Evolutionary conservation across 1,284 basidiomycete genomes (phyloP).

Genomic region (Tilletia setariae): DNA sequence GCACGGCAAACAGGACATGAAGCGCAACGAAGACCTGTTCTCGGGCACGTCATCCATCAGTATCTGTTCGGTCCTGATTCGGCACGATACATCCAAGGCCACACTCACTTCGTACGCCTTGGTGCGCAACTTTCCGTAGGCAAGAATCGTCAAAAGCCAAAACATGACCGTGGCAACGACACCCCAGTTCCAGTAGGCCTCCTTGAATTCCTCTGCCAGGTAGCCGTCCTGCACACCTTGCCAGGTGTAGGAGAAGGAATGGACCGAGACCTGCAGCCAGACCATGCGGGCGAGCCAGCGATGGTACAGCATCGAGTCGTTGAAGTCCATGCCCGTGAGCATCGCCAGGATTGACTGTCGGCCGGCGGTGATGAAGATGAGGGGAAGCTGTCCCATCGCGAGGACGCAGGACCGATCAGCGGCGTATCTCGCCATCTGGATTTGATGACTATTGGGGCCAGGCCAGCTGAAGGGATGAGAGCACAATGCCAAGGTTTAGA

Average conservation of each 20-base stretch:
- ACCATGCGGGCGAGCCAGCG: slow-evolving; percentile 50
- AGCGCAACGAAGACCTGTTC: slow-evolving; percentile 44
- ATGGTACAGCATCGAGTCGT: slow-evolving; percentile 51
- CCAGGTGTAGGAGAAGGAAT: slow-evolving; percentile 33
- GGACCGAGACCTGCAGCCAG: slow-evolving; percentile 39
- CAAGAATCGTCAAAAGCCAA: slow-evolving; percentile 29
- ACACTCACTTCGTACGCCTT: slow-evolving; percentile 29
- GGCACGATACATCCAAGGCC: too few species aligned
- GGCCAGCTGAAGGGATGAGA: slow-evolving; percentile 16
- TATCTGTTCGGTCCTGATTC: too few species aligned
- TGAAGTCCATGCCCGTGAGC: slow-evolving; percentile 42
- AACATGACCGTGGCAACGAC: slow-evolving; percentile 30
- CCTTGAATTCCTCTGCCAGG: slow-evolving; percentile 19
- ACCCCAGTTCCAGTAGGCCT: slow-evolving; percentile 49
- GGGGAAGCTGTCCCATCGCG: slow-evolving; percentile 40
- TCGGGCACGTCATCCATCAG: slow-evolving; percentile 20
- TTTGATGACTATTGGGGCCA: slow-evolving; percentile 22
- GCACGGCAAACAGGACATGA: slow-evolving; percentile 48
- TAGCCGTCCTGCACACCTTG: slow-evolving; percentile 13
- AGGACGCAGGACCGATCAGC: slow-evolving; percentile 42
- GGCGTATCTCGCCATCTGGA: slow-evolving; percentile 30
- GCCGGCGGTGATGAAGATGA: slow-evolving; percentile 51
- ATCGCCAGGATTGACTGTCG: slow-evolving; percentile 48
- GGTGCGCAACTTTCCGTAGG: slow-evolving; percentile 27
- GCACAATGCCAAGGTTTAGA: not conserved